phyloP scores from a whole-genome alignment of 441 rosid genomes.

The Gossypium aridum region DNA sequence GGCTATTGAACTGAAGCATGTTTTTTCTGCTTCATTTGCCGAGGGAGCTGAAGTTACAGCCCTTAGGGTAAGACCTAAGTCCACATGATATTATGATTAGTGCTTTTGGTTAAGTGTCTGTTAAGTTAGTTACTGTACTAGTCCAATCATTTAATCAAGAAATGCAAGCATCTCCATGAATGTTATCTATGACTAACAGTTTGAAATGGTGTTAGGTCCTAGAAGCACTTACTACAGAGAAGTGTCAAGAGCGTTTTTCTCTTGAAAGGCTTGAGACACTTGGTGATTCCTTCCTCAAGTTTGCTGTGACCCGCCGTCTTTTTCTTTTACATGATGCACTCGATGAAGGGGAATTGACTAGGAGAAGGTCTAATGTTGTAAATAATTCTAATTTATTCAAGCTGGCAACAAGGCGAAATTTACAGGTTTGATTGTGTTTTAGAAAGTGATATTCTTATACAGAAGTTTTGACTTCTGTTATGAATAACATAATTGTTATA shows the following conservation, averaged over 20 bases:
- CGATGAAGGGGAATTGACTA: slow-evolving; percentile 88
- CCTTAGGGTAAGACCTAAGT: slow-evolving; percentile 43
- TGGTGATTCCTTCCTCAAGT: slow-evolving; percentile 95
- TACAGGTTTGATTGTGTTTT: slow-evolving; percentile 54
- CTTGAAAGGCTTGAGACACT: slow-evolving; percentile 93
- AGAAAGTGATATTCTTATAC: slow-evolving; percentile 1
- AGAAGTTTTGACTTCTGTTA: slow-evolving; percentile 10
- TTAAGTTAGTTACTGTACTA: slow-evolving; percentile 13
- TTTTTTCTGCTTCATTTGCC: slow-evolving; percentile 57
- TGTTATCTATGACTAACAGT: slow-evolving; percentile 19
- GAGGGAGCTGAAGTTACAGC: slow-evolving; percentile 79
- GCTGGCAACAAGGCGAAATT: slow-evolving; percentile 53
- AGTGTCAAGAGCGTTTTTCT: slow-evolving; percentile 92
- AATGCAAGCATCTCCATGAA: slow-evolving; percentile 4
- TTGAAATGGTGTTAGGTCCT: slow-evolving; percentile 49
- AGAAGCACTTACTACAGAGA: slow-evolving; percentile 96
- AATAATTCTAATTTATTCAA: slow-evolving; percentile 72
- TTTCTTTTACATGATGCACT: slow-evolving; percentile 70
- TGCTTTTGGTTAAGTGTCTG: slow-evolving; percentile 19
- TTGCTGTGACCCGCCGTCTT: slow-evolving; percentile 75
- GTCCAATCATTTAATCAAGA: slow-evolving; percentile 1
- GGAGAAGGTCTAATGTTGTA: slow-evolving; percentile 78
- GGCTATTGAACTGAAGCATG: slow-evolving; percentile 78
- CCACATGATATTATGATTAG: slow-evolving; percentile 1
- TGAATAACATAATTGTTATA: background rate